Evolutionary conservation across 495 filamentous ascomycete species (phyloP), one percentile per base, ranked within the genome.

Genomic region (Aspergillus funiculosus): DNA sequence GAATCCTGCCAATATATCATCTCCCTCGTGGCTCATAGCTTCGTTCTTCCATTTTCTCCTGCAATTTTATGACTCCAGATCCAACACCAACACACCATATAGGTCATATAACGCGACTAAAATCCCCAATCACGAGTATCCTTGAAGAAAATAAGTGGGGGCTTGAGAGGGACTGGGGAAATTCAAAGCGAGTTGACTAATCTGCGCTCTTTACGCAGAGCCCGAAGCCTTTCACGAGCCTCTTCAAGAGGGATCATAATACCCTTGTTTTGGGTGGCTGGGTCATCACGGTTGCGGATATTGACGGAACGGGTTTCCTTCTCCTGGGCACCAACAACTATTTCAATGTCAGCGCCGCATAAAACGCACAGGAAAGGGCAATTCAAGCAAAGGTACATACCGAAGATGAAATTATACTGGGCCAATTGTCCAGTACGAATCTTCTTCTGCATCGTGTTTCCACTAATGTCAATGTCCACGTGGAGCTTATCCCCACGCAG

Each of bases 401-500:
- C 83, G 51, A 92, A 87, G 54, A 89, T 87, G 62, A 90, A 91
- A 70, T 94, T 94, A 68, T 95, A 96, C 60, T 94, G 85, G 8
- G 81, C 72, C 48, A 96, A 56, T 65, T 97, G 92, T 3, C 80
- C 92, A 27, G 74, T 89, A 41, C 86, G 82, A 45, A 97, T 89
- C 77, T 97, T 96, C 80, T 96, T 96, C 57, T 89, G 83, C 68
- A 98, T 73, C 5, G 92, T 97, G 63, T 98, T 95, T 39, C 87
- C 87, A 43, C 76, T 85, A 51, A 91, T 71, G 50, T 97, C 92
- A 34, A 94, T 75, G 63, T 97, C 92, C 15, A 82, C 87, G 61
- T 87, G 79, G 64, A 94, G 73, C 52, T 80, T 74, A 40, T 75
- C 69, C 6, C 50, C 59, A 14, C 57, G 65, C 29, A 81, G 57